Evolutionary conservation across 331 rosid species (phyloP).

Genomic region (Quercus lobata): DNA sequence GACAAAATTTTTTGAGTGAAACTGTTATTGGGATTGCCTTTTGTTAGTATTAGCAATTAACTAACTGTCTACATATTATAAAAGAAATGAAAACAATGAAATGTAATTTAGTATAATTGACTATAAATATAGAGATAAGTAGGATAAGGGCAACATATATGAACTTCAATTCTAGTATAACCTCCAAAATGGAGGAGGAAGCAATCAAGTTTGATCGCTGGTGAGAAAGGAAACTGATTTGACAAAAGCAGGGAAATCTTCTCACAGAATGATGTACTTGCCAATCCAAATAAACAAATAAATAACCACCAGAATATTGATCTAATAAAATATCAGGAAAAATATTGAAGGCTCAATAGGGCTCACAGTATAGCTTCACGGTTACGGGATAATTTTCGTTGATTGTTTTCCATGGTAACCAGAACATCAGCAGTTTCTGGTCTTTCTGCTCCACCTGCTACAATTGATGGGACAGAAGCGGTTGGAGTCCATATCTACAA

Average conservation of each 20-base stretch:
- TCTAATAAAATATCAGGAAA: conserved; percentile 8
- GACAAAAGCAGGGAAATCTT: neutral
- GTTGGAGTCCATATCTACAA: conserved; percentile 87
- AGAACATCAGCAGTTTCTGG: conserved; percentile 70
- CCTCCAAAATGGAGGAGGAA: too few relatives aligned
- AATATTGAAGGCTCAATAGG: conserved; percentile 11
- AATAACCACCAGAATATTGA: neutral
- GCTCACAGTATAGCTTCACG: conserved; percentile 79
- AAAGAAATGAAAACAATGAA: too few relatives aligned
- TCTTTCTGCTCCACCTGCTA: conserved; percentile 72
- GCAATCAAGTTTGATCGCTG: too few relatives aligned
- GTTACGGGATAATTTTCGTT: conserved; percentile 63
- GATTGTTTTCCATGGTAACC: conserved; percentile 72
- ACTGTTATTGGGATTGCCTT: too few relatives aligned
- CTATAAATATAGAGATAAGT: too few relatives aligned
- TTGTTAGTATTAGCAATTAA: too few relatives aligned
- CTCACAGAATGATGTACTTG: neutral
- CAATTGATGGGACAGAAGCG: conserved; percentile 72
- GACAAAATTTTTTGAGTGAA: too few relatives aligned
- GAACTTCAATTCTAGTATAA: too few relatives aligned
- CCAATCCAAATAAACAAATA: neutral
- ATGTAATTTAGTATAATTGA: too few relatives aligned
- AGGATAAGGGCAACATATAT: too few relatives aligned
- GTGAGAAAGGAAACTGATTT: neutral
- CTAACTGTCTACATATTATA: too few relatives aligned